Evolutionary conservation across 1,284 basidiomycete species (phyloP), one percentile per base, ranked within the genome.

Genomic region (Prillingera fragicola): DNA sequence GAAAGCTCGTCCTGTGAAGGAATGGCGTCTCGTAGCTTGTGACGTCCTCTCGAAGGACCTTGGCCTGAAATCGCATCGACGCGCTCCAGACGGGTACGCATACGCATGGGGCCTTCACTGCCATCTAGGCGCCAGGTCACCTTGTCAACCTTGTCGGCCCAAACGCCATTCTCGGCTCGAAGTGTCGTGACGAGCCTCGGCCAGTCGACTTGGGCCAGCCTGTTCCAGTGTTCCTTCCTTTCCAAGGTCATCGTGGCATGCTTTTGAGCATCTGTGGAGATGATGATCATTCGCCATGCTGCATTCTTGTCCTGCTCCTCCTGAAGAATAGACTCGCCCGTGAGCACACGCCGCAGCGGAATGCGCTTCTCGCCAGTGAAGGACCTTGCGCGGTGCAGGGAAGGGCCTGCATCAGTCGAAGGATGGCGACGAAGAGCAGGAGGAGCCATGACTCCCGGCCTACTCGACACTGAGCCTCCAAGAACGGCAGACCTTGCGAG

Each of bases 101-200:
- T 83, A 39, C 88, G 79, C 58, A 85, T 78, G 3, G 88, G 88
- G 0, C 88, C 88, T 61, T 92, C 88, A 6, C 87, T 90, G 54
- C 90, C 87, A 52, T 91, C 88, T 26, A 90, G 68, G 37, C 82
- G 74, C 86, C 87, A 92, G 9, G 76, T 64, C 5, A 75, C 75
- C 9, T 66, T 65, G 19, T 71, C 65, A 26, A 63, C 70, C n/a
- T 76, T 65, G 37, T 78, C 75, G 4, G 81, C 79, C 88, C 88
- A 91, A 12, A 91, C 62, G 0, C 87, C 87, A 17, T 85, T 78
- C 61, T 91, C 88, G 3, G 65, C 51, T 19, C 67, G 60, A 14
- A 70, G 51, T 2, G 56, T 38, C 0, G 63, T 57, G 3, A 64
- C 62, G 23, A 62, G 59, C 33, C 45, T 55, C 5, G 70, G 71